Evolutionary conservation across 1,284 basidiomycete species (phyloP).

Genomic region (Exobasidium rhododendri): DNA sequence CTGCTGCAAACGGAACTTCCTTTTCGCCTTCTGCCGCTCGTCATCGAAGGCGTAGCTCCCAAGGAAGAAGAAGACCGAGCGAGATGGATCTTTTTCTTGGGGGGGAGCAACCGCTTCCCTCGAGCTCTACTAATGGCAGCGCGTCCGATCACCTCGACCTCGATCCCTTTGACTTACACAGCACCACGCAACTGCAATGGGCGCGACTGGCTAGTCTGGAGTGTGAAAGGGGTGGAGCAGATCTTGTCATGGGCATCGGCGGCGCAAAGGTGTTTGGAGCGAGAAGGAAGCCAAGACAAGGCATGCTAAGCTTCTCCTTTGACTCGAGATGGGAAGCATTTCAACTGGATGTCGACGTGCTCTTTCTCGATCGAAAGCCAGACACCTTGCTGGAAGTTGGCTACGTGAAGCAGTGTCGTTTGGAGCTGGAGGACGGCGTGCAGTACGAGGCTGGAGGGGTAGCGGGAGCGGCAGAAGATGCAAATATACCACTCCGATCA

Average conservation of each 20-base stretch:
- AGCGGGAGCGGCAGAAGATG: background rate
- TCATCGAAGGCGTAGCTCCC: background rate
- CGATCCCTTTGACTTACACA: background rate
- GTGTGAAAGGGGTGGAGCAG: constrained; percentile 6
- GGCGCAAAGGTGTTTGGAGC: constrained; percentile 7
- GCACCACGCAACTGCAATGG: background rate
- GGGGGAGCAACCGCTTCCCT: background rate
- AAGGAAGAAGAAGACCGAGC: background rate
- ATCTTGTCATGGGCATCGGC: background rate
- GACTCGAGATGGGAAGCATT: constrained; percentile 4
- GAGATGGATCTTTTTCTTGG: background rate
- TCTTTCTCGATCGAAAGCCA: background rate
- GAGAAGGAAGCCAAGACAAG: background rate
- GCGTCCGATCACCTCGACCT: background rate
- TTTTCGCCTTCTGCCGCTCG: too few relatives aligned
- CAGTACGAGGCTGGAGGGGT: background rate
- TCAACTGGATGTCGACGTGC: background rate
- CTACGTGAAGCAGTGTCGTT: background rate
- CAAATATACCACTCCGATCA: background rate
- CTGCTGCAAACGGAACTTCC: background rate
- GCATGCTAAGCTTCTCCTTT: background rate
- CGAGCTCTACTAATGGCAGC: background rate
- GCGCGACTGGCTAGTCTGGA: constrained; percentile 1
- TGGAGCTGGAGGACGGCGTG: background rate
- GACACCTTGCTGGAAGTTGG: background rate